phyloP scores from a whole-genome alignment of 2,329 filamentous ascomycete species.

The Sporothrix euskadiensis region DNA sequence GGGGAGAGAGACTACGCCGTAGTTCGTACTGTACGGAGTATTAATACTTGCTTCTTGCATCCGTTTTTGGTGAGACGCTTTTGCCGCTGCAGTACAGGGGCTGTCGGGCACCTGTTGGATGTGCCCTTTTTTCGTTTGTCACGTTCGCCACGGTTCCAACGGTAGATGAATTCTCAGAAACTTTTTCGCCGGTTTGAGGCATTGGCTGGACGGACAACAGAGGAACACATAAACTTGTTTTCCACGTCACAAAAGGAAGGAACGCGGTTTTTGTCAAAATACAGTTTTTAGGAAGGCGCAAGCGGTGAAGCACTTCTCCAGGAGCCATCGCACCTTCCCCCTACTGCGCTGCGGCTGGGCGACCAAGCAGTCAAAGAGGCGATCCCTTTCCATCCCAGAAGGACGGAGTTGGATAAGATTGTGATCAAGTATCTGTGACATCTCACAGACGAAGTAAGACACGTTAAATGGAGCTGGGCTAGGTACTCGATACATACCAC shows the following conservation, averaged over 20 bases:
- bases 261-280: background rate
- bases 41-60: no score
- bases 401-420: conserved; percentile 2
- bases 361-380: background rate
- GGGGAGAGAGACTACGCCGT: background rate
- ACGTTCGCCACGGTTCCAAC: background rate
- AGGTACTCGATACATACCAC: background rate
- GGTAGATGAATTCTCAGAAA: background rate
- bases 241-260: background rate
- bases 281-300: background rate
- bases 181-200: background rate
- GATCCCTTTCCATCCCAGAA: background rate
- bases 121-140: background rate
- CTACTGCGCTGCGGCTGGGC: background rate
- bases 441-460: no score
- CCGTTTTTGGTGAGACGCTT: background rate
- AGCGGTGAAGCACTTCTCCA: background rate
- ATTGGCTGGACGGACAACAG: background rate
- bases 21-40: background rate
- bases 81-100: background rate
- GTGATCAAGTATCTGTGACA: background rate
- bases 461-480: background rate
- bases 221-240: background rate
- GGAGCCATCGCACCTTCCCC: background rate
- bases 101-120: background rate